Conservation (phyloP, 768 basidiomycete genomes). For the Porphyrellus cyaneotinctus region DNA sequence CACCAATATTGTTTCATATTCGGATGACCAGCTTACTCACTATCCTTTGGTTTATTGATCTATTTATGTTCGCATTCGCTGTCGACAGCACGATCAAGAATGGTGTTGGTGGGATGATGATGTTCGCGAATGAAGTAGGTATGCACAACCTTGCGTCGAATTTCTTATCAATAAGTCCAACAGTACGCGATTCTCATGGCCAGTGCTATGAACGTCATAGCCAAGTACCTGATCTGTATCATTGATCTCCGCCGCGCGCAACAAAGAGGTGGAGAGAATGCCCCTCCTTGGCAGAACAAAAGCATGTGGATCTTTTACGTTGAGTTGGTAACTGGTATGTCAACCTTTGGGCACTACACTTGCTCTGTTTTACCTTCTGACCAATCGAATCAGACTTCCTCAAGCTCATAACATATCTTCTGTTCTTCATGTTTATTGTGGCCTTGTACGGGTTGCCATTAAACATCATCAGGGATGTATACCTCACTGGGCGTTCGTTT, state of each 20-base stretch:
- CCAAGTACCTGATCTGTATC: constrained; percentile 78
- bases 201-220: constrained; percentile 68
- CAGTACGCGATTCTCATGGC: constrained; percentile 90
- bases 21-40: constrained; percentile 73
- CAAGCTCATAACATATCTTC: constrained; percentile 86
- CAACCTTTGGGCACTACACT: not conserved
- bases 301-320: constrained; percentile 97
- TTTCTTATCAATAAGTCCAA: constrained; percentile 11
- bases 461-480: constrained; percentile 96
- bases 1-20: constrained; percentile 78
- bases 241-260: constrained; percentile 81
- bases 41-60: constrained; percentile 71
- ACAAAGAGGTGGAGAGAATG: constrained; percentile 73
- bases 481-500: constrained; percentile 92
- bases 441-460: constrained; percentile 92
- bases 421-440: constrained; percentile 93
- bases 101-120: constrained; percentile 86
- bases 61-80: constrained; percentile 74
- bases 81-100: constrained; percentile 74
- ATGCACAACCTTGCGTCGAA: not conserved
- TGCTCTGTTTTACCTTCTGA: constrained; percentile 4
- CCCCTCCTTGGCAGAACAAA: constrained; percentile 95
- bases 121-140: constrained; percentile 91
- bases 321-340: constrained; percentile 82
- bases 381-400: constrained; percentile 68